Base-by-base conservation (phyloP, 192 early-diverging fungal genomes). In the Cladochytrium replicatum region DNA sequence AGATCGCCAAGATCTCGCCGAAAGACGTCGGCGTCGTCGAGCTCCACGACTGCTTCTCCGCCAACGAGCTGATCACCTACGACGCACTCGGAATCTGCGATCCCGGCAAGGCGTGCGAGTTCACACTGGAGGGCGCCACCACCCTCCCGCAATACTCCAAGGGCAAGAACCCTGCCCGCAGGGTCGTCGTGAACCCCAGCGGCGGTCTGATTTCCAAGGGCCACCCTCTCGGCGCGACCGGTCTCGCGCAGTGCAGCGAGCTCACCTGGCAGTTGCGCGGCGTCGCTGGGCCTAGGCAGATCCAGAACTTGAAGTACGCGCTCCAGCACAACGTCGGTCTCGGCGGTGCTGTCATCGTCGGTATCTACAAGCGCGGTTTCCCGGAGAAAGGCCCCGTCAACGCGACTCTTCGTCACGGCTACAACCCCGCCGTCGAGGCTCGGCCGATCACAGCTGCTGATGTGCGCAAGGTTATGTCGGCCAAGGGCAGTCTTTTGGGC, bases 191-290 rank as follows among this genome's bases (percentile, higher is more conserved):
- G 49, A 86, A 86, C 64, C 80, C 84, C 24, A 77, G 74, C 0
- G 84, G 84, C 38, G 84, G 84, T 17, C 60, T 86, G 51, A 81
- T 83, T 46, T 83, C 80, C 47, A 86, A 86, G 66, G 83, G 83
- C 17, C 82, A 86, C 62, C 83, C 83, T 39, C 55, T 86, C 8
- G 82, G 83, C 21, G 83, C 84, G 27, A 86, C 84, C 46, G 84
- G 84, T 37, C 54, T 86, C 37, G 84, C 84, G 19, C 84, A 86
- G 67, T 84, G 82, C 69, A 52, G 69, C 27, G 84, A 73, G 43
- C 9, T 71, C 23, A 37, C 21, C 7, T 64, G 67, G 60, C 47
- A 69, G 38, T 24, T 51, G 21, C 19, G 56, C 11, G 70, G 71
- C 32, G 82, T 80, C 80, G 67, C 72, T 47, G 81, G 75, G 5